Evolutionary conservation across 1,284 basidiomycete genomes (phyloP).

Genomic region (Marasmius sp.): DNA sequence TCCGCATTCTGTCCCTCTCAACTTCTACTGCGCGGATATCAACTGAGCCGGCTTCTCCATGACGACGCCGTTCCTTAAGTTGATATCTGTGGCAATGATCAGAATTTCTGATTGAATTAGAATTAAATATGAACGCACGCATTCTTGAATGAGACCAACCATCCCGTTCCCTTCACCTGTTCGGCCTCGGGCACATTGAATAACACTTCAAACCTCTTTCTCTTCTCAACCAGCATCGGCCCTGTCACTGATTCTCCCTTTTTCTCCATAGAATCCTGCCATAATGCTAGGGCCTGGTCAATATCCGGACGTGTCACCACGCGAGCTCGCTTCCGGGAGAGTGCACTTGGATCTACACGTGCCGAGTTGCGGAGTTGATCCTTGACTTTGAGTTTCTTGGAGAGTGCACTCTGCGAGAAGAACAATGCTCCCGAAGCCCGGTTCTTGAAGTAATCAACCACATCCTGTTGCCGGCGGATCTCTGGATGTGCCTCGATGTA

Average conservation of each 20-base stretch:
- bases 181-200: conserved; percentile 19
- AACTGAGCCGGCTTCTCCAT: conserved; percentile 6
- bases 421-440: conserved; percentile 7
- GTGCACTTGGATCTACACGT: too few relatives aligned
- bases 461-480: conserved; percentile 9
- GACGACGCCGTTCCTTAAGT: background rate
- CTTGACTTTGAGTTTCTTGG: background rate
- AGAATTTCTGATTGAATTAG: background rate
- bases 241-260: conserved; percentile 24
- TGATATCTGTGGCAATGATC: background rate
- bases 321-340: conserved; percentile 11
- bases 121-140: background rate
- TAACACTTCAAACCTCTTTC: conserved; percentile 24
- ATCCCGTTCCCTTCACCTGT: conserved; percentile 17
- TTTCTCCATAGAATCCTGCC: conserved; percentile 29
- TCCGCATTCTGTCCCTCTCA: background rate
- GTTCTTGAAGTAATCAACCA: conserved; percentile 16
- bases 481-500: conserved; percentile 13
- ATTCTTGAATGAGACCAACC: conserved; percentile 17
- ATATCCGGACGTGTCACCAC: conserved; percentile 28
- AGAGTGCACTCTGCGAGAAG: conserved; percentile 9
- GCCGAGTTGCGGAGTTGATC: conserved; percentile 3
- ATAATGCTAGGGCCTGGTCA: conserved; percentile 27
- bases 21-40: background rate
- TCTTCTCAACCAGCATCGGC: conserved; percentile 29